Percentiles rank a stretch among this genome's conserved stretches.
phyloP scores from a whole-genome alignment of 192 early-diverging fungal species.

The Entrophospora sp. region DNA sequence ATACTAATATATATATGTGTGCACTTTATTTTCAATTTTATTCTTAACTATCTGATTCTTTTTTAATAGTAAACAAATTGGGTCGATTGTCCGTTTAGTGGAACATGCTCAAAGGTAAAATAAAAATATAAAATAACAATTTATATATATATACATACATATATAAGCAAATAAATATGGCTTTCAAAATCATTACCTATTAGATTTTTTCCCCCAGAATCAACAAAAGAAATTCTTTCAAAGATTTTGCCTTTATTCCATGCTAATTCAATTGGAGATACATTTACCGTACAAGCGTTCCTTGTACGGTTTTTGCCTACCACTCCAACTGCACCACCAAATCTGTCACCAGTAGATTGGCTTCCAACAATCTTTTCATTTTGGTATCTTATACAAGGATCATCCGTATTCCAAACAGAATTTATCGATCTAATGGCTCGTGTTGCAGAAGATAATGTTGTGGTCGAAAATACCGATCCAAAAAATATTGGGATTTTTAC shows the following conservation, averaged over 20 bases:
- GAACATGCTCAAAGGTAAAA: slow-evolving; percentile 43
- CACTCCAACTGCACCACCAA: slow-evolving; percentile 50
- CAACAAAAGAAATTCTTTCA: slow-evolving; percentile 63
- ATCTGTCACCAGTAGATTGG: slow-evolving; percentile 48
- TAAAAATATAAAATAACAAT: slow-evolving; percentile 26
- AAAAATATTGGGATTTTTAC: slow-evolving; percentile 46
- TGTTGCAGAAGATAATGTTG: slow-evolving; percentile 48
- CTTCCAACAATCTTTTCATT: slow-evolving; percentile 77
- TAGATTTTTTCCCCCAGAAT: slow-evolving; percentile 64
- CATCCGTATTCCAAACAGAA: slow-evolving; percentile 52
- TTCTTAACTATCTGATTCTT: neutral
- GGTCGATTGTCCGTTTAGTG: slow-evolving; percentile 36
- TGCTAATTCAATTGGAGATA: slow-evolving; percentile 54
- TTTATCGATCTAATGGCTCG: slow-evolving; percentile 65
- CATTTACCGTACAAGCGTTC: slow-evolving; percentile 47
- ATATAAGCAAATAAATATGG: neutral
- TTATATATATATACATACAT: slow-evolving; percentile 20
- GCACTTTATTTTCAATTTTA: neutral
- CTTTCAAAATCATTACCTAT: neutral
- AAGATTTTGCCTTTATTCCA: slow-evolving; percentile 69
- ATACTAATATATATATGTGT: neutral
- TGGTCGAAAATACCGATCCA: slow-evolving; percentile 22
- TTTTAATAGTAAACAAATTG: slow-evolving; percentile 38
- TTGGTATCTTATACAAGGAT: slow-evolving; percentile 65
- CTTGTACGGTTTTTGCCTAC: slow-evolving; percentile 68